Conservation (phyloP, 1,139 yeast species). For the Suhomyces panamericanus region DNA sequence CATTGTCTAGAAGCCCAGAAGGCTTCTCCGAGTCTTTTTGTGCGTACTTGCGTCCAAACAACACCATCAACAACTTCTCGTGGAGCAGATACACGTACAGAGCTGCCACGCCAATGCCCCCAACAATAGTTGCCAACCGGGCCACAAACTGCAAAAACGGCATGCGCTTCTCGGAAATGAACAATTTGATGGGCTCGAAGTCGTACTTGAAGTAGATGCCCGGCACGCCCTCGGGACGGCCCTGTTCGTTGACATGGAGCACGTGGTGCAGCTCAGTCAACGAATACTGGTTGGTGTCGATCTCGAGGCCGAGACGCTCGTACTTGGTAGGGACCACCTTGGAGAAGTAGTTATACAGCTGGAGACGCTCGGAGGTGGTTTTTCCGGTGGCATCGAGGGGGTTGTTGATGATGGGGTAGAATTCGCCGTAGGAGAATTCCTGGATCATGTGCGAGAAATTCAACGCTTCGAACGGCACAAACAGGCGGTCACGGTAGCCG, state of each 20-base stretch:
- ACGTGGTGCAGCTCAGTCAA: constrained; percentile 55
- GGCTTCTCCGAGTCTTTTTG: constrained; percentile 54
- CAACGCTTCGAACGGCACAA: constrained; percentile 48
- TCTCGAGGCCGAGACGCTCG: constrained; percentile 64
- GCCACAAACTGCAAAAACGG: constrained; percentile 78
- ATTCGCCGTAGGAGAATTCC: constrained; percentile 89
- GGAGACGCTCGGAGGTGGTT: constrained; percentile 45
- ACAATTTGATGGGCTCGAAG: constrained; percentile 80
- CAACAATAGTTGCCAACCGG: constrained; percentile 75
- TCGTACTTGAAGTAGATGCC: constrained; percentile 85
- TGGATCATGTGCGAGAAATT: constrained; percentile 84
- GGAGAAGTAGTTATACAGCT: constrained; percentile 61
- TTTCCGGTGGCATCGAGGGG: constrained; percentile 80
- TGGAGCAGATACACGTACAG: constrained; percentile 46
- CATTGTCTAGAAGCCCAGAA: constrained; percentile 36
- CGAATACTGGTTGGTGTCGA: constrained; percentile 87
- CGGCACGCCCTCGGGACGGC: constrained; percentile 48
- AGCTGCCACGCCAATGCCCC: constrained; percentile 64
- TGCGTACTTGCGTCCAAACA: constrained; percentile 53
- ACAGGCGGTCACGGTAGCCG: constrained; percentile 51
- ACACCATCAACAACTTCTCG: constrained; percentile 45
- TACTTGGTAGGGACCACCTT: constrained; percentile 85
- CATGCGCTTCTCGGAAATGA: constrained; percentile 67
- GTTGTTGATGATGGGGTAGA: constrained; percentile 80
- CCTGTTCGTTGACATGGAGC: constrained; percentile 23